phyloP scores from a whole-genome alignment of 306 rosid species.

The Cucumis hystrix region DNA sequence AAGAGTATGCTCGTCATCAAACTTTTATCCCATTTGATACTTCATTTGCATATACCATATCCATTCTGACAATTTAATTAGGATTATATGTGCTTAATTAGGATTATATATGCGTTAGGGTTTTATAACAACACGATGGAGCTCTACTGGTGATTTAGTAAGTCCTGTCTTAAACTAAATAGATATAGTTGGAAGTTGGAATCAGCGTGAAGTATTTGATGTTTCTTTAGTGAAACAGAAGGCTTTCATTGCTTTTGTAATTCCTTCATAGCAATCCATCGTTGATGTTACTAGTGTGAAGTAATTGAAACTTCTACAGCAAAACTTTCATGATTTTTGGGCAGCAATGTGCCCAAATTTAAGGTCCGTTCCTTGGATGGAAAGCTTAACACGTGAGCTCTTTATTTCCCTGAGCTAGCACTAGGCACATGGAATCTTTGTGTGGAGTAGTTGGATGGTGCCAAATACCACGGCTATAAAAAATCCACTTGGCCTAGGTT shows the following conservation, averaged over 20 bases:
- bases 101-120: not conserved
- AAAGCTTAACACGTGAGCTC: not conserved
- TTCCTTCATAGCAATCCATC: not conserved
- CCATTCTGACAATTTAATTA: not conserved
- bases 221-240: not conserved
- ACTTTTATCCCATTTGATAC: not conserved
- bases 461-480: not conserved
- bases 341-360: not conserved
- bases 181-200: not conserved
- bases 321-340: not conserved
- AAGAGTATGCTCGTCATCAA: constrained; percentile 54
- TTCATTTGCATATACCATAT: not conserved
- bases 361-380: not conserved
- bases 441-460: not conserved
- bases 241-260: not conserved
- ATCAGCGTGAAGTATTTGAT: not conserved
- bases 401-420: not conserved
- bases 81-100: not conserved
- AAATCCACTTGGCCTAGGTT: not conserved
- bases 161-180: not conserved
- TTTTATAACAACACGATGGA: not conserved
- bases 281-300: not conserved
- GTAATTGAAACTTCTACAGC: not conserved
- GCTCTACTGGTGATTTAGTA: not conserved
- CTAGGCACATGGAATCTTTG: not conserved